Evolutionary conservation across 768 basidiomycete species (phyloP), one percentile per base, ranked within the genome.

Genomic region (Mycena capillaripes): DNA sequence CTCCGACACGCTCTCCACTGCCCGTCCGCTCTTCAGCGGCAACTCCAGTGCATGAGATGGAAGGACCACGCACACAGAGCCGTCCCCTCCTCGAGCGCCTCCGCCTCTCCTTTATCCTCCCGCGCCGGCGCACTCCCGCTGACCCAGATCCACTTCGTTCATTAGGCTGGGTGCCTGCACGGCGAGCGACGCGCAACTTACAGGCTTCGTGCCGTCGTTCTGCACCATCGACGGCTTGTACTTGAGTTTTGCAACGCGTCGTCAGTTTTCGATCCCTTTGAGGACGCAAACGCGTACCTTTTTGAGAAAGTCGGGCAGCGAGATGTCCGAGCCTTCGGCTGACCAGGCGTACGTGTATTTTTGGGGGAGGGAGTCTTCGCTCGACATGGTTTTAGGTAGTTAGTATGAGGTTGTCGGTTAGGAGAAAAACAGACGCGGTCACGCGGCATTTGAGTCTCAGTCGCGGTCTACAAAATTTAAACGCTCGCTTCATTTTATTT

Each of bases 221-320:
- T 92, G 89, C 12, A 93, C 90, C 92, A 94, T 91, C 21, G 92
- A 93, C 1, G 93, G 93, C 62, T 86, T 91, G 73, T 89, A 93
- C 92, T 94, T 48, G 21, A 32, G 23, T 63, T 34, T 44, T 17
- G 32, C 21, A 19, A 34, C 36, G 56, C 25, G 67, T 38, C 30
- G 59, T 21, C 19, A 44, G 46, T 44, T 34, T 32, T 73, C 19
- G 17, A 7, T 34, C 23, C 7, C 21, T 21, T 34, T 56, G 21
- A 25, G 25, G 69, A 70, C 48, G 59, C n/a, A 10, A 9, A 2
- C 67, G 42, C 81, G 42, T 74, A 88, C 92, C 82, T 93, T 92
- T 42, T 78, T 79, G 62, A 91, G 77, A 75, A 91, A 93, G 17
- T 89, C 87, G 25, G 88, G 75, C 21, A 93, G 79, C 14, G 87